Base-by-base conservation (phyloP, 2,329 filamentous ascomycete species). In the Hypocreales sp. region DNA sequence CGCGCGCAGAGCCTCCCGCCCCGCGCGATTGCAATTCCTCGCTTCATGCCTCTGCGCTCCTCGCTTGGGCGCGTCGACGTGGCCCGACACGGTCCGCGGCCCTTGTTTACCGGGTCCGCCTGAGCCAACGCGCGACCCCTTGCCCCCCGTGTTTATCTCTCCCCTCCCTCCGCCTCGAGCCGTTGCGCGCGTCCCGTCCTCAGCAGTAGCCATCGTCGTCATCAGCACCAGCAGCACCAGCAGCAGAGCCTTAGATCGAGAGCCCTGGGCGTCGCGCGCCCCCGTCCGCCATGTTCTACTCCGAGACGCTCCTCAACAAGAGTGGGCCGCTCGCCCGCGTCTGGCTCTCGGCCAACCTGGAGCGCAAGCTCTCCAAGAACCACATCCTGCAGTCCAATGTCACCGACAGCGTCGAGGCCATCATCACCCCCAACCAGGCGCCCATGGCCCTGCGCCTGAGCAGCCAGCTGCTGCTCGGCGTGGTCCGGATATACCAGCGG, bases 301-400 rank as follows among this genome's bases (percentile, higher is more conserved):
- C 90, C 29, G 84, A 93, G 63, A 84, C 83, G 30, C 72, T 98
- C 33, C 72, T 98, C 44, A 84, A 86, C 53, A 93, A 93, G 75
- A 93, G 83, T 44, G 90, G 90, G 63, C 87, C 90, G 47, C 60
- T 98, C 64, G 90, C 90, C 58, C 82, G 84, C 49, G 86, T 95
- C 60, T 98, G 90, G 90, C 72, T 95, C 35, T 93, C 90, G 18
- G 84, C 90, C 61, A 98, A 95, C 56, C 67, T 95, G 38, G 90
- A 95, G 69, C 84, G 87, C 64, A 98, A 95, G 61, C 74, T 98
- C 34, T 92, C 86, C 41, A 98, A 98, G 60, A 84, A 83, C 37
- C 84, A 94, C 46, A 90, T 95, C 40, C 55, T 98, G 37, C 83
- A 93, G 50, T 87, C 86, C 33, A 92, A 93, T 58, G 79, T 98